Evolutionary conservation across 352 stramenopile genomes (phyloP).

Genomic region (Phytophthora macrochlamydospora): DNA sequence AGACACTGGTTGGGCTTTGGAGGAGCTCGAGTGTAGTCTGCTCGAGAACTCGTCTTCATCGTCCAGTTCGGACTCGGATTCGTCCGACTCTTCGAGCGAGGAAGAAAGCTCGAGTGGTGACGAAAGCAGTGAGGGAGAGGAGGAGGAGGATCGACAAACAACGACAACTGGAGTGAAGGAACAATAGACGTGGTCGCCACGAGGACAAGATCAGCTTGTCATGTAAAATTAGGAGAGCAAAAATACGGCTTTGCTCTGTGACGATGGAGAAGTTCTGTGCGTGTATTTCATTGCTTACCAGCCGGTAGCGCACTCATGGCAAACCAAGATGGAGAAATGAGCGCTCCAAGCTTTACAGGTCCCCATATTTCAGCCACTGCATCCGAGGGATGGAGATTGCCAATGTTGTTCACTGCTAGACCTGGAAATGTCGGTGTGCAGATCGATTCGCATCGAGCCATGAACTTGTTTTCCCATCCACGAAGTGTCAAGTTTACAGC

Average conservation of each 20-base stretch:
- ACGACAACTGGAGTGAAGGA: not conserved
- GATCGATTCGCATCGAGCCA: constrained; percentile 71
- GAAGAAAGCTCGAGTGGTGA: constrained; percentile 35
- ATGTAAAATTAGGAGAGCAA: constrained; percentile 44
- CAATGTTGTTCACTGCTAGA: constrained; percentile 53
- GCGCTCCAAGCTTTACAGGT: constrained; percentile 15
- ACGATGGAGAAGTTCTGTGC: not conserved
- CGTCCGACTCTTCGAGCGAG: constrained; percentile 32
- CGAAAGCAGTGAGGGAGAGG: constrained; percentile 19
- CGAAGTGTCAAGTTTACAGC: constrained; percentile 69
- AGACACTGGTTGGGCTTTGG: constrained; percentile 77
- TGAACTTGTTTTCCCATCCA: constrained; percentile 62
- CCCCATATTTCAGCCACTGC: constrained; percentile 4
- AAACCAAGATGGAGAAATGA: constrained; percentile 20
- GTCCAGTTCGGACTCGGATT: constrained; percentile 34
- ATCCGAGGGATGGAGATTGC: constrained; percentile 36
- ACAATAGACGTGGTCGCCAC: constrained; percentile 8
- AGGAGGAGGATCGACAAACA: not conserved
- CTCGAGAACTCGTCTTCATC: constrained; percentile 30
- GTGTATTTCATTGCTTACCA: not conserved
- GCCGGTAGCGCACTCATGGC: constrained; percentile 11
- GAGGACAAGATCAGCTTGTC: constrained; percentile 16
- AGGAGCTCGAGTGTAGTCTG: constrained; percentile 74
- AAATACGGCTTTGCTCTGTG: constrained; percentile 27
- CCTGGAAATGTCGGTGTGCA: constrained; percentile 79